Evolutionary conservation across 495 filamentous ascomycete genomes (phyloP), one percentile per base, ranked within the genome.

Genomic region (Corynascus novoguineensis): DNA sequence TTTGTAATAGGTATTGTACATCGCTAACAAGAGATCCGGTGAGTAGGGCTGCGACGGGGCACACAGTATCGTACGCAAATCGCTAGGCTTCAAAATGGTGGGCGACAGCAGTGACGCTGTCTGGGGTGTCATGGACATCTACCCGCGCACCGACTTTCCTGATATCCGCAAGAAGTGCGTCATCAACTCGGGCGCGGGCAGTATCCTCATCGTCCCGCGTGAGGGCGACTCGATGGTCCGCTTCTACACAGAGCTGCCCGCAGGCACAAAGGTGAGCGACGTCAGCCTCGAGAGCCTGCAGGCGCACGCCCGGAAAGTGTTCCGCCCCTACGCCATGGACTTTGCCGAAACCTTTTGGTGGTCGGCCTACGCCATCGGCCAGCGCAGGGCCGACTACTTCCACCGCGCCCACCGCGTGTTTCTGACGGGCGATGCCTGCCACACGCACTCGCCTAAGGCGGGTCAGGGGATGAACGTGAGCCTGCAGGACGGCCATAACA

Each of bases 41-140:
- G n/a, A n/a, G n/a, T n/a, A 86, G 81, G 89, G 82, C 8, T 88
- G 86, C 60, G 89, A 95, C 70, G 89, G 89, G 12, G 87, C 89
- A 29, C 86, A 90, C 65, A 88, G 84, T 64, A 69, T 71, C 32
- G 75, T 90, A 22, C 81, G 89, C 37, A 80, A 77, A 59, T 78
- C 81, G 0, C 79, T 95, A 21, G 86, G 86, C 3, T 83, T 81
- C 65, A 75, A 77, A 37, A 86, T 95, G 83, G 60, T 86, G 4
- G 89, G 89, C 17, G 88, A 95, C 64, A 84, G 77, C 61, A 85
- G 75, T 31, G 87, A 92, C 67, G 76, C 84, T 29, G 66, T 74
- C 37, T 76, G 78, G 78, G 90, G 90, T 57, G 90, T 95, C 14
- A 86, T 93, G 83, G 90, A 96, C 58, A 77, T 89, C 57, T 81